phyloP scores from a whole-genome alignment of 116 monocot species.

The Papilionanthe hybrid region DNA sequence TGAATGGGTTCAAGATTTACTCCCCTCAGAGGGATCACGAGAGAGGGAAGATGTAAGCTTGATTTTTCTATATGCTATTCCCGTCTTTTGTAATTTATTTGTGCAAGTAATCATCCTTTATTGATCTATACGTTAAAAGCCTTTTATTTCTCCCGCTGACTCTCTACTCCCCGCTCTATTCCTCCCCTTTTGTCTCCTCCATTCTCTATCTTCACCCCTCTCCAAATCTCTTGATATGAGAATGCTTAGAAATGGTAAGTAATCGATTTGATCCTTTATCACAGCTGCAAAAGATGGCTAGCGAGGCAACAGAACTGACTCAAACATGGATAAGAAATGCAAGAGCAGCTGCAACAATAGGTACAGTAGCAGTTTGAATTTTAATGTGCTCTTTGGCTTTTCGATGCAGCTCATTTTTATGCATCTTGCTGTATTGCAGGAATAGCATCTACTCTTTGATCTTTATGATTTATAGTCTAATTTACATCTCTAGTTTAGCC shows the following conservation, averaged over 20 bases:
- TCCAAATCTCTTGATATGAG: background rate
- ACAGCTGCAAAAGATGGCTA: slow-evolving; percentile 57
- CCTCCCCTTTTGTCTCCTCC: background rate
- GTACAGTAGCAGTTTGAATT: slow-evolving; percentile 26
- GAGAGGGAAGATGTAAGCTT: slow-evolving; percentile 71
- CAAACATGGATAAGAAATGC: slow-evolving; percentile 49
- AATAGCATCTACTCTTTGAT: background rate
- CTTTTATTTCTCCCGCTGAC: too few species aligned
- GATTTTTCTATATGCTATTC: background rate
- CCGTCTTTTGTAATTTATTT: too few species aligned
- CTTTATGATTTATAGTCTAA: background rate
- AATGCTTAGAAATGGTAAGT: background rate
- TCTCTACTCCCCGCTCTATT: background rate
- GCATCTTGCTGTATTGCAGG: slow-evolving; percentile 5
- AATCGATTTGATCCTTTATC: slow-evolving; percentile 15
- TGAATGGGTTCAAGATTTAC: slow-evolving; percentile 78
- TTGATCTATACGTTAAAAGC: too few species aligned
- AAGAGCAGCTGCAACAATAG: slow-evolving; percentile 45
- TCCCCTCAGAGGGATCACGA: slow-evolving; percentile 47
- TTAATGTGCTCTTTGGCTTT: background rate
- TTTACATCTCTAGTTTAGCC: too few species aligned
- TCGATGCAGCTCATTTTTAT: background rate
- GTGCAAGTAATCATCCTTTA: too few species aligned
- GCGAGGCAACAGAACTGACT: slow-evolving; percentile 58
- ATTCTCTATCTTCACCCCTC: background rate